Evolutionary conservation across 768 basidiomycete genomes (phyloP).

Genomic region (Suillus spraguei): DNA sequence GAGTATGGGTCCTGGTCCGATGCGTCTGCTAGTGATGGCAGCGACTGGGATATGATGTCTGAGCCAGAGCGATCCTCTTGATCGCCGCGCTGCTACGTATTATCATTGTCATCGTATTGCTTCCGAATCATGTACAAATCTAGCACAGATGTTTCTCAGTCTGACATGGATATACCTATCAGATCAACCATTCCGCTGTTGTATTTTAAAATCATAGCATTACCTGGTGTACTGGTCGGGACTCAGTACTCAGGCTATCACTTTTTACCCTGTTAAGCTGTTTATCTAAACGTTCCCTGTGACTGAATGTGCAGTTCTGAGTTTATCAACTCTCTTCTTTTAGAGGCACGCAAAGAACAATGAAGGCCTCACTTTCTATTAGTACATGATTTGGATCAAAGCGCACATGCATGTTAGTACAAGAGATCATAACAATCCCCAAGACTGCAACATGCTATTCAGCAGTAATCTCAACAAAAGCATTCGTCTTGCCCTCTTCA

Average conservation of each 20-base stretch:
- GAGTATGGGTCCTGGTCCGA: slow-evolving; percentile 30
- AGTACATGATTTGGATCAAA: background rate
- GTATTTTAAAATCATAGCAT: too few relatives aligned
- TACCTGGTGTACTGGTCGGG: too few relatives aligned
- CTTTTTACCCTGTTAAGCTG: too few relatives aligned
- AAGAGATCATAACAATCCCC: background rate
- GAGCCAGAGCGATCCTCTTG: slow-evolving; percentile 1
- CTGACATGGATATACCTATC: too few relatives aligned
- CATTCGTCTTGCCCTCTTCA: background rate
- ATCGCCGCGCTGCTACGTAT: background rate
- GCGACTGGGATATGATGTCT: slow-evolving; percentile 30
- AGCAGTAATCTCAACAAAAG: background rate
- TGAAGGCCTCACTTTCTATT: background rate
- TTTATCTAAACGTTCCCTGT: too few relatives aligned
- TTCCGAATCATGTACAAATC: too few relatives aligned
- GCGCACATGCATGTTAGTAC: background rate
- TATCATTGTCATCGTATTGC: background rate
- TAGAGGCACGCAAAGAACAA: background rate
- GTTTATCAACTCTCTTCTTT: background rate
- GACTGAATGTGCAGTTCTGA: too few relatives aligned
- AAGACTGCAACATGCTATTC: too few relatives aligned
- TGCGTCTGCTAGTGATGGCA: slow-evolving; percentile 1
- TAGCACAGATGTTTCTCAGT: too few relatives aligned
- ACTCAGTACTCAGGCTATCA: too few relatives aligned
- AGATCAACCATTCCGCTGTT: too few relatives aligned